phyloP scores from a whole-genome alignment of 306 rosid species.

The Cucumis cinereus region DNA sequence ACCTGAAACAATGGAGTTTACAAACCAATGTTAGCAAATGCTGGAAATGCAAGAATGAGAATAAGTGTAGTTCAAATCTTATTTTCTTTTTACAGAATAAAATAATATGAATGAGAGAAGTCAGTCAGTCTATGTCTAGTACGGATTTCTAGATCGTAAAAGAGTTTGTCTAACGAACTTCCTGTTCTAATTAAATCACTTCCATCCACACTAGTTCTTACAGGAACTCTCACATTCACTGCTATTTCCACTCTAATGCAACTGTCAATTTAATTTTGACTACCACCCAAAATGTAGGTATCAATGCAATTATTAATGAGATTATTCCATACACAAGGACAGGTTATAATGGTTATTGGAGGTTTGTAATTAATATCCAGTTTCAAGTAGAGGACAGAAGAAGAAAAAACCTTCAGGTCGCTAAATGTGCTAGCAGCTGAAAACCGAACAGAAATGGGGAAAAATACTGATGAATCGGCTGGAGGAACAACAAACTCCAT shows the following conservation, averaged over 20 bases:
- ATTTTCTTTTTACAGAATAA: not conserved
- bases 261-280: no score
- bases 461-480: slow-evolving; percentile 71
- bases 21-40: not conserved
- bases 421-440: slow-evolving; percentile 70
- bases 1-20: slow-evolving; percentile 24
- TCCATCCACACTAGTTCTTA: no score
- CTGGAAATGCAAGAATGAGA: not conserved
- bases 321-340: not conserved
- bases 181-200: no score
- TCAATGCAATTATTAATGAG: no score
- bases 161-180: not conserved
- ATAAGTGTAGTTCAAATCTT: not conserved
- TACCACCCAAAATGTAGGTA: no score
- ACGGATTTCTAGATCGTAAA: not conserved
- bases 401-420: slow-evolving; percentile 60
- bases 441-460: slow-evolving; percentile 77
- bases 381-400: not conserved
- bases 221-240: no score
- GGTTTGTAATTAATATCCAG: not conserved
- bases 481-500: slow-evolving; percentile 91
- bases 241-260: no score
- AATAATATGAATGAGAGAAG: not conserved
- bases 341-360: not conserved
- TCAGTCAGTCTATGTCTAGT: not conserved